Evolutionary conservation across 106 monocot species (phyloP), one percentile per base, ranked within the genome.

Genomic region (Allium cepa): DNA sequence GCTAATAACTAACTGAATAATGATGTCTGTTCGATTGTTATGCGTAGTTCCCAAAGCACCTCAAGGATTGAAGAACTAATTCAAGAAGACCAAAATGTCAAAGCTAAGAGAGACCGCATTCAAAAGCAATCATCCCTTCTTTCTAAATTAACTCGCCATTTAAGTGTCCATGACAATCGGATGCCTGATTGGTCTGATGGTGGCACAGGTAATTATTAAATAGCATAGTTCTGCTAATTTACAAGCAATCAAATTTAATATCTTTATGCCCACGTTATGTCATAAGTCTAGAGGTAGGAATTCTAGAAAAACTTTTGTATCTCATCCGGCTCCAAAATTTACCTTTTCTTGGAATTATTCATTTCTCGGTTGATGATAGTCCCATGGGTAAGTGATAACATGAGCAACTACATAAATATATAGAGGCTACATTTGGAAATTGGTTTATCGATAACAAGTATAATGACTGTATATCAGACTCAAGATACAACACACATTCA

Each of bases 1-100:
- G 26, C 10, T 22, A 60, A 6, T 59, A 16, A 59, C 8, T 22
- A 22, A 22, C 22, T 36, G 4, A 36, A 36, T 36, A 36, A 36
- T 5, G 36, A 36, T 36, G 36, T 36, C 5, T 36, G 36, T 36
- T 36, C 36, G 5, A 71, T 62, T n/a, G 57, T 57, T 49, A 46
- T 76, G 67, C 7, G 47, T 70, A 96, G 96, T 80, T 69, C 76
- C 36, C 91, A 91, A 73, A 96, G 82, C 66, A 86, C 73, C 12
- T 74, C 72, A 46, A 88, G 71, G 72, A 96, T 96, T 73, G 96
- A 96, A 77, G 91, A 96, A 68, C 70, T 96, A 47, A 83, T 96
- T 15, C 83, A 82, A 64, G 96, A 96, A 73, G 96, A 88, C 57
- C 91, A 85, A 63, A 96, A 96, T 82, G 86, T 88, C 9, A 96